A percentile compares a stretch with the other conserved stretches of the same genome.
These are phyloP conservation scores for Microsporum ferrugineum DNA, from an alignment of 2,329 filamentous ascomycete species.

Conservation along the genomic window DNA sequence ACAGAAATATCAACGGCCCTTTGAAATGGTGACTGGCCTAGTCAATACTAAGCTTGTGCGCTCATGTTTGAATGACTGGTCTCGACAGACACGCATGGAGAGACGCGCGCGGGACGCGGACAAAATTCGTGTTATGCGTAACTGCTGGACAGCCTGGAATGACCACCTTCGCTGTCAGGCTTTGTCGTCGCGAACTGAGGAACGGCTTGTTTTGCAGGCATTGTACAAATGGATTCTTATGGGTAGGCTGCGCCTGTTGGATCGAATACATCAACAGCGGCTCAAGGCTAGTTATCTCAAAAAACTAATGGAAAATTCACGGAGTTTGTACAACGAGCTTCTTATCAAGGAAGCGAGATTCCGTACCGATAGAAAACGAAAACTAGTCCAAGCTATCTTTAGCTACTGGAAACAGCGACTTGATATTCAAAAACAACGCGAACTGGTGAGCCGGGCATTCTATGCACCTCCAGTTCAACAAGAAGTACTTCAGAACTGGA, in stretches of 20 bases:
- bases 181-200: constrained; percentile 43
- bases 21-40: constrained; percentile 33
- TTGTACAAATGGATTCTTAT: constrained; percentile 53
- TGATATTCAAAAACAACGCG: constrained; percentile 30
- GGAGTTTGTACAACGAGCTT: constrained; percentile 27
- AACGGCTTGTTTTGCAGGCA: constrained; percentile 44
- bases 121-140: constrained; percentile 42
- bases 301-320: constrained; percentile 30
- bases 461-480: constrained; percentile 32
- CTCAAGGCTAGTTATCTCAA: constrained; percentile 30
- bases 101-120: constrained; percentile 41
- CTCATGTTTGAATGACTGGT: constrained; percentile 41
- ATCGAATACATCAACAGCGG: constrained; percentile 30
- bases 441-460: constrained; percentile 33
- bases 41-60: constrained; percentile 37
- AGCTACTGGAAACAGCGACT: constrained; percentile 29
- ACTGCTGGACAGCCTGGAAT: constrained; percentile 52
- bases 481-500: constrained; percentile 32
- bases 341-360: constrained; percentile 29
- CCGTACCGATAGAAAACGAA: constrained; percentile 23
- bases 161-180: constrained; percentile 46
- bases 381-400: constrained; percentile 27
- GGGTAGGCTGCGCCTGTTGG: constrained; percentile 32
- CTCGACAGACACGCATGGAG: constrained; percentile 33
- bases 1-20: constrained; percentile 33